Conservation (phyloP, 202 grass and related monocot genomes). For the Panicum virgatum region DNA sequence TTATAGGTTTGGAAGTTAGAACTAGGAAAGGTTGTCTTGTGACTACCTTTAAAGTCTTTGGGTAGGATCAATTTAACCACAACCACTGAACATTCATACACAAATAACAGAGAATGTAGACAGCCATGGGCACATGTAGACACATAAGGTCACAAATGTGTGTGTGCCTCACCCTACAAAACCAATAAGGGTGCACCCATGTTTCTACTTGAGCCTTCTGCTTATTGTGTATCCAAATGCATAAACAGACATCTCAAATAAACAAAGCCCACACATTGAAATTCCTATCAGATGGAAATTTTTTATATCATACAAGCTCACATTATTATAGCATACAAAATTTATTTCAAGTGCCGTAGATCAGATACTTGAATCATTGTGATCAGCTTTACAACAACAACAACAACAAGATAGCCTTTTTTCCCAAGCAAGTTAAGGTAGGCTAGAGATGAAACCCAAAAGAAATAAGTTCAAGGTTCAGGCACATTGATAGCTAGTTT, state of each 20-base stretch:
- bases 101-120: not conserved
- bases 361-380: not conserved
- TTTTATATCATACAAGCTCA: not conserved
- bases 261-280: constrained; percentile 17
- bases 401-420: too few relatives aligned
- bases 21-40: too few relatives aligned
- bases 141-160: constrained; percentile 26
- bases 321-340: not conserved
- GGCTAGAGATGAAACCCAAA: too few relatives aligned
- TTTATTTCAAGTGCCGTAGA: constrained; percentile 11
- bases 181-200: constrained; percentile 7
- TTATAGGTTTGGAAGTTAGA: too few relatives aligned
- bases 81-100: constrained; percentile 20
- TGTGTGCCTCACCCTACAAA: constrained; percentile 14
- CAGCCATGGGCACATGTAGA: not conserved
- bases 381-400: too few relatives aligned
- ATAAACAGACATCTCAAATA: constrained; percentile 11
- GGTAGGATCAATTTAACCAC: constrained; percentile 34
- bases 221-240: constrained; percentile 9
- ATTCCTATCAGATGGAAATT: constrained; percentile 12
- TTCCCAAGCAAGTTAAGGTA: too few relatives aligned
- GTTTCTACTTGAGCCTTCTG: constrained; percentile 9
- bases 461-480: too few relatives aligned
- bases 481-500: too few relatives aligned
- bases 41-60: too few relatives aligned